These are phyloP conservation scores for Trematosphaeria pertusa DNA, from an alignment of 2,329 filamentous ascomycete genomes.

Conservation along the genomic window DNA sequence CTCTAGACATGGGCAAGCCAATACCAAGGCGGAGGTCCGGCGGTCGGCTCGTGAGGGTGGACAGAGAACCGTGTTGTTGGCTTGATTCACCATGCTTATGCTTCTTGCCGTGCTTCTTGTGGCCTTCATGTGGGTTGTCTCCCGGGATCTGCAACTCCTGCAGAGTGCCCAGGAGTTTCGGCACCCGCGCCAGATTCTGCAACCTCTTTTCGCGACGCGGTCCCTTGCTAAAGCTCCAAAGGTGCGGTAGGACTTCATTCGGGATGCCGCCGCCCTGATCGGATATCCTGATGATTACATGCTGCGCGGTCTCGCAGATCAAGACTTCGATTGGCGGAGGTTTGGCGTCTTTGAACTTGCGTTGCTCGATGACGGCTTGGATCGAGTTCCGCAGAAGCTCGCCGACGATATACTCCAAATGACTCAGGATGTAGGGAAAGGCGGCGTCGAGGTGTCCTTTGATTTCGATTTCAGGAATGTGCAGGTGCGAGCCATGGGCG, in stretches of 20 bases:
- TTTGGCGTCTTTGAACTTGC: conserved; percentile 53
- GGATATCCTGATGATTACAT: conserved; percentile 95
- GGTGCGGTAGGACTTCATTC: conserved; percentile 80
- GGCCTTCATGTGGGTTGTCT: conserved; percentile 18
- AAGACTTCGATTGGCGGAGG: conserved; percentile 91
- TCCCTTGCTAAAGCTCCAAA: conserved; percentile 98
- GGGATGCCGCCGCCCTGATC: conserved; percentile 94
- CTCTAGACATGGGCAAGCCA: conserved; percentile 88
- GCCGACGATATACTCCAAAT: conserved; percentile 96
- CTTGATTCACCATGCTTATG: conserved; percentile 31
- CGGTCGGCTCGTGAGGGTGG: conserved; percentile 79
- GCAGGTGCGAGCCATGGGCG: conserved; percentile 73
- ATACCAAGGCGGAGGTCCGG: conserved; percentile 90
- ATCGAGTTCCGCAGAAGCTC: conserved; percentile 95
- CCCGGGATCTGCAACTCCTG: conserved; percentile 73
- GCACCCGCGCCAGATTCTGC: conserved; percentile 85
- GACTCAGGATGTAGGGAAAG: conserved; percentile 95
- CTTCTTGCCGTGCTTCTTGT: conserved; percentile 28
- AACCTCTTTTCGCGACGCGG: conserved; percentile 78
- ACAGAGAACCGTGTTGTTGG: conserved; percentile 68
- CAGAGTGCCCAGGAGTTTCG: conserved; percentile 90
- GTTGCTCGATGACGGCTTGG: conserved; percentile 85
- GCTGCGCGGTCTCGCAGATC: conserved; percentile 90
- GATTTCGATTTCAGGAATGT: conserved; percentile 81
- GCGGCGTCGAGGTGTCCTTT: conserved; percentile 86